phyloP scores from a whole-genome alignment of 2,329 filamentous ascomycete species.

The Hymenotorrendiella dingleyae region DNA sequence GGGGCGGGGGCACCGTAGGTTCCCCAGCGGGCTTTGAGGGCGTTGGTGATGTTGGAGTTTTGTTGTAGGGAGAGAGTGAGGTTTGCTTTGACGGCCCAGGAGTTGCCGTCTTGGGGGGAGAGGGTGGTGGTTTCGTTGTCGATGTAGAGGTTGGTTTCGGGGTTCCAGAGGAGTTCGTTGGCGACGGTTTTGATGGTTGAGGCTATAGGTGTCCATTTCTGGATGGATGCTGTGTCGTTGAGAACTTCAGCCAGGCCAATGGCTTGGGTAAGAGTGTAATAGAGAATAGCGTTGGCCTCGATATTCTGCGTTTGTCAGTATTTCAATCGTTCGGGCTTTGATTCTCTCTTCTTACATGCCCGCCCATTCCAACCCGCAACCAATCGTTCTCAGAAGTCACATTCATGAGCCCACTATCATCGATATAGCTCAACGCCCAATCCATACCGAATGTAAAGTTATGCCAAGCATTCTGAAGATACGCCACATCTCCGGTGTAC shows the following conservation, averaged over 20 bases:
- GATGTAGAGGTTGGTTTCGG: slow-evolving; percentile 38
- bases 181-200: slow-evolving; percentile 6
- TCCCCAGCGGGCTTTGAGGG: slow-evolving; percentile 24
- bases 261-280: slow-evolving; percentile 44
- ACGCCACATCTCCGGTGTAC: slow-evolving; percentile 46
- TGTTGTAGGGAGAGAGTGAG: slow-evolving; percentile 26
- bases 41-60: slow-evolving; percentile 33
- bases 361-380: slow-evolving; percentile 21
- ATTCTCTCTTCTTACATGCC: slow-evolving; percentile 14
- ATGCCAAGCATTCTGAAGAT: slow-evolving; percentile 41
- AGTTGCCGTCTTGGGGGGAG: slow-evolving; percentile 54
- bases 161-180: slow-evolving; percentile 27
- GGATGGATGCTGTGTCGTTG: slow-evolving; percentile 6
- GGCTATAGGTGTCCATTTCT: slow-evolving; percentile 6
- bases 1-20: slow-evolving; percentile 41
- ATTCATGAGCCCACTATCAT: slow-evolving; percentile 28
- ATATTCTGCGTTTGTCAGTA: slow-evolving; percentile 12
- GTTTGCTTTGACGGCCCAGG: slow-evolving; percentile 39
- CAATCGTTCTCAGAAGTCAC: slow-evolving; percentile 20
- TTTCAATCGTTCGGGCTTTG: background rate
- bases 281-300: slow-evolving; percentile 27
- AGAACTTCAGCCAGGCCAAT: slow-evolving; percentile 34
- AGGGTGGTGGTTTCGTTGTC: slow-evolving; percentile 51
- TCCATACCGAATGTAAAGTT: slow-evolving; percentile 42
- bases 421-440: slow-evolving; percentile 36